Conservation (phyloP, 2,329 filamentous ascomycete species). For the Ilyonectria sp. region DNA sequence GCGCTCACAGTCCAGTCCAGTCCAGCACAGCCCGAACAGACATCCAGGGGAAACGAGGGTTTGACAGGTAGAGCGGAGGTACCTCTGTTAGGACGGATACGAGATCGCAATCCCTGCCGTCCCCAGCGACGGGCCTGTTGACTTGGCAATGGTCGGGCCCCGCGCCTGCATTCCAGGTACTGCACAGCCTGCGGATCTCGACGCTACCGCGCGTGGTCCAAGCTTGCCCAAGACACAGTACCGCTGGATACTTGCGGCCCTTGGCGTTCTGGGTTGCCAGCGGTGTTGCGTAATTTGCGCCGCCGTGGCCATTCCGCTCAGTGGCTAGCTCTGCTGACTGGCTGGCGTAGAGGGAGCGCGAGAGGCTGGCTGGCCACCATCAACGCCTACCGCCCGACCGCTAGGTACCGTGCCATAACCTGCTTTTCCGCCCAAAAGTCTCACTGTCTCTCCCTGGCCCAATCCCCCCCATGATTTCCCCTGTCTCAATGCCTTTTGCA, state of each 20-base stretch:
- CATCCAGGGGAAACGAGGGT: slow-evolving; percentile 18
- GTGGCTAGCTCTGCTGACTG: slow-evolving; percentile 26
- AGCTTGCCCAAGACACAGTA: slow-evolving; percentile 38
- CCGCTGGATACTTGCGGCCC: slow-evolving; percentile 34
- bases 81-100: slow-evolving; percentile 50
- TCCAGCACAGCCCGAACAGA: slow-evolving; percentile 4
- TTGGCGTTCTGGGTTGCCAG: slow-evolving; percentile 5
- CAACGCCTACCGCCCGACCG: slow-evolving; percentile 2
- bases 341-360: not conserved
- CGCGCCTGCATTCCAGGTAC: slow-evolving; percentile 44
- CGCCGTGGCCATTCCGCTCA: slow-evolving; percentile 29
- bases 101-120: slow-evolving; percentile 44
- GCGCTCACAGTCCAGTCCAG: slow-evolving; percentile 1
- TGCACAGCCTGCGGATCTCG: slow-evolving; percentile 45
- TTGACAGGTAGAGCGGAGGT: slow-evolving; percentile 38
- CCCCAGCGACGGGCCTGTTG: slow-evolving; percentile 26
- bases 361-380: not conserved
- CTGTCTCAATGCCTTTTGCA: slow-evolving; percentile 27
- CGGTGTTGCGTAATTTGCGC: slow-evolving; percentile 28
- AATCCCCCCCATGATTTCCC: slow-evolving; percentile 28
- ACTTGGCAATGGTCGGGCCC: slow-evolving; percentile 34
- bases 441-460: slow-evolving; percentile 1
- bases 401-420: slow-evolving; percentile 1
- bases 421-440: slow-evolving; percentile 4
- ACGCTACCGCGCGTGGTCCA: slow-evolving; percentile 29